phyloP scores from a whole-genome alignment of 2,329 filamentous ascomycete genomes.

The Epichloe sibirici region DNA sequence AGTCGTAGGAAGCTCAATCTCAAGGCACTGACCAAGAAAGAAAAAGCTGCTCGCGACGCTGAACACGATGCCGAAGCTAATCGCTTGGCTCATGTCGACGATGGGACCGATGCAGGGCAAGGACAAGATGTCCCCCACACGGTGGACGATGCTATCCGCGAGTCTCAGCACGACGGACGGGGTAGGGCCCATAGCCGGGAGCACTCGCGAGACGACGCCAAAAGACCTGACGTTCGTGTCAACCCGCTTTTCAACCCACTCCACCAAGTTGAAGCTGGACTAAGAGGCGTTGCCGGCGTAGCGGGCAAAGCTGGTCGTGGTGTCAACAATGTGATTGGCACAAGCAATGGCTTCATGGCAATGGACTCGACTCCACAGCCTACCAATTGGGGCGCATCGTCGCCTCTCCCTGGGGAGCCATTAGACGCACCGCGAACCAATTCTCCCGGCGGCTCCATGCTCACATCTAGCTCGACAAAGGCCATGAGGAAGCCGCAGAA shows the following conservation, averaged over 20 bases:
- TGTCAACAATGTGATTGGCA: constrained; percentile 39
- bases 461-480: constrained; percentile 27
- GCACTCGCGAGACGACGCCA: constrained; percentile 2
- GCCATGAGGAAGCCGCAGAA: constrained; percentile 6
- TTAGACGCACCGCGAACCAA: constrained; percentile 23
- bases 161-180: constrained; percentile 17
- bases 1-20: constrained; percentile 39
- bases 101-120: constrained; percentile 40
- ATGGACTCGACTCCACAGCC: constrained; percentile 13
- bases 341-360: constrained; percentile 40
- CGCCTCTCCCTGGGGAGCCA: constrained; percentile 14
- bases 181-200: not conserved
- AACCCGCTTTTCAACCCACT: constrained; percentile 29
- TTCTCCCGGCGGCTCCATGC: constrained; percentile 24
- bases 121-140: constrained; percentile 41
- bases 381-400: constrained; percentile 9
- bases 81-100: constrained; percentile 34
- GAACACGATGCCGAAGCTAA: constrained; percentile 38
- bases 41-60: constrained; percentile 33
- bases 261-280: constrained; percentile 35
- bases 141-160: constrained; percentile 32
- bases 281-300: constrained; percentile 31
- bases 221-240: constrained; percentile 7
- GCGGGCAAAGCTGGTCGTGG: constrained; percentile 34
- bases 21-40: constrained; percentile 38